These are phyloP conservation scores for Thalassiosira ordinaria DNA, from an alignment of 352 stramenopile genomes.

Conservation along the genomic window DNA sequence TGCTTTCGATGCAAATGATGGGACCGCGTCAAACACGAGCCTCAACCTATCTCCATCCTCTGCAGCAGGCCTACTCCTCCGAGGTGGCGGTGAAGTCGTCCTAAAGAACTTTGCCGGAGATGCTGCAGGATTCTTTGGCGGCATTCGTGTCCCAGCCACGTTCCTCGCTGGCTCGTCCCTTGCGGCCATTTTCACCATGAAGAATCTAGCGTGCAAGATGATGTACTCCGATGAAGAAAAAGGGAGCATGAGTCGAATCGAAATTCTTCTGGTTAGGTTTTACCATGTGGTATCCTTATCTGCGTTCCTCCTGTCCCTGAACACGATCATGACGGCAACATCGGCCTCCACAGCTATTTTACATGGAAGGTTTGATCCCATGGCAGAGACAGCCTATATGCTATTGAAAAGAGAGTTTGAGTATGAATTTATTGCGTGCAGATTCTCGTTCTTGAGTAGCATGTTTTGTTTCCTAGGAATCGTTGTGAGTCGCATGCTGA, in stretches of 20 bases:
- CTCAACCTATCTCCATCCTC: no score
- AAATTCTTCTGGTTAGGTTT: slow-evolving; percentile 38
- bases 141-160: slow-evolving; percentile 33
- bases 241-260: slow-evolving; percentile 8
- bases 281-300: slow-evolving; percentile 36
- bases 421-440: slow-evolving; percentile 25
- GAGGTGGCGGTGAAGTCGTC: neutral
- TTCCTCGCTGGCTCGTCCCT: slow-evolving; percentile 45
- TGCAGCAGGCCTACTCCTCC: no score
- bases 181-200: slow-evolving; percentile 42
- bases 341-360: slow-evolving; percentile 17
- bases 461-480: slow-evolving; percentile 47
- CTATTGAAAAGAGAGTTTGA: slow-evolving; percentile 41
- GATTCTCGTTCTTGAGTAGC: slow-evolving; percentile 30
- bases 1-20: no score
- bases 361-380: slow-evolving; percentile 34
- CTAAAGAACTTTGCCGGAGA: slow-evolving; percentile 21
- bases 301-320: slow-evolving; percentile 30
- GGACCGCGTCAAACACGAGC: no score
- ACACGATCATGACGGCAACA: slow-evolving; percentile 31
- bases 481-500: slow-evolving; percentile 26
- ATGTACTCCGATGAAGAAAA: neutral
- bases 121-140: slow-evolving; percentile 32
- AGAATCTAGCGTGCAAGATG: neutral
- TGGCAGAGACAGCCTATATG: slow-evolving; percentile 40